Percentiles rank a stretch among this genome's conserved stretches.
phyloP scores from a whole-genome alignment of 768 basidiomycete genomes.

The Hemileccinum rubropunctum region DNA sequence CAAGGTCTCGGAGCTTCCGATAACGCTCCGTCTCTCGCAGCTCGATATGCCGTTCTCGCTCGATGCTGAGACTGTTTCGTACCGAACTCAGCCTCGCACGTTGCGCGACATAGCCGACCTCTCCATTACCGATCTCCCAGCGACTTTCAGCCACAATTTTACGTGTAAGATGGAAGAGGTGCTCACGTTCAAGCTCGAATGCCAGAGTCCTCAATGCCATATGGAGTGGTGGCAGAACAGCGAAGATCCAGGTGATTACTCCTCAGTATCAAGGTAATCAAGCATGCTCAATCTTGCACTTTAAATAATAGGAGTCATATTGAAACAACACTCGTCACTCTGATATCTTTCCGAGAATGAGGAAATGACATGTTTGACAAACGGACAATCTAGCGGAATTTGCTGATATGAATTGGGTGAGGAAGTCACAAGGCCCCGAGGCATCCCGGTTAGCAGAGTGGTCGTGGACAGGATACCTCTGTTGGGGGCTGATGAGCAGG shows the following conservation, averaged over 20 bases:
- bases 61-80: constrained; percentile 1
- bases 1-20: not conserved
- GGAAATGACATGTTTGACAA: too few relatives aligned
- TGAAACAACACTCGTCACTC: not conserved
- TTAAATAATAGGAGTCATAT: not conserved
- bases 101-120: constrained; percentile 2
- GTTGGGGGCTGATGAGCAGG: too few relatives aligned
- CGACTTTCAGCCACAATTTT: constrained; percentile 1
- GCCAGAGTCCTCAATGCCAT: constrained; percentile 3
- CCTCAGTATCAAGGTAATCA: not conserved
- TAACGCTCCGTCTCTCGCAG: not conserved
- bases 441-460: too few relatives aligned
- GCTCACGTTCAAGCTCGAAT: constrained; percentile 4
- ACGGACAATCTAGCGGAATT: too few relatives aligned
- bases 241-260: constrained; percentile 1
- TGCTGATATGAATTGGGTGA: too few relatives aligned
- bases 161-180: constrained; percentile 7
- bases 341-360: not conserved
- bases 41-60: constrained; percentile 2
- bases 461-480: too few relatives aligned
- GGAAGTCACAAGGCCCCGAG: too few relatives aligned
- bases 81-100: constrained; percentile 1
- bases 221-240: constrained; percentile 5
- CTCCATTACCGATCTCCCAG: not conserved
- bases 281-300: not conserved